phyloP scores from a whole-genome alignment of 371 early-diverging fungal genomes.

The Syncephalastrum sp. region DNA sequence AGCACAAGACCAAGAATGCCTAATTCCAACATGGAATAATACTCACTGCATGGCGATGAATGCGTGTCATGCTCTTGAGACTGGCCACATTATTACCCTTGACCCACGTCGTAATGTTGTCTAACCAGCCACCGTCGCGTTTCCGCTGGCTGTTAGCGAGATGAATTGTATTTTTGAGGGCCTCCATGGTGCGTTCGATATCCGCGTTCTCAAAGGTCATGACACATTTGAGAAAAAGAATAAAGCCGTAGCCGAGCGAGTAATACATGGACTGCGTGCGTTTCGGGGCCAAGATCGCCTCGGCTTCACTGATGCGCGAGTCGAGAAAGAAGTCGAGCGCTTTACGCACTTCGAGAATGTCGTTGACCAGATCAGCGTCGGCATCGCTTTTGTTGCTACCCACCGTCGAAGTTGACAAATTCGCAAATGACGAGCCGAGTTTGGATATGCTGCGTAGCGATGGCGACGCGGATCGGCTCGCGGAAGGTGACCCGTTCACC shows the following conservation, averaged over 20 bases:
- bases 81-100: constrained; percentile 37
- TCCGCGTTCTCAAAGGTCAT: constrained; percentile 76
- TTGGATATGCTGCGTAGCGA: constrained; percentile 20
- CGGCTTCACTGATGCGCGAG: constrained; percentile 65
- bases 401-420: constrained; percentile 3
- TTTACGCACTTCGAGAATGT: constrained; percentile 37
- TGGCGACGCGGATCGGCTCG: constrained; percentile 10
- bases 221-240: constrained; percentile 61
- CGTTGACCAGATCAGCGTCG: constrained; percentile 10
- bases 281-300: constrained; percentile 46
- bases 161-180: constrained; percentile 56
- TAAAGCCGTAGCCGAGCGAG: constrained; percentile 67
- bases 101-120: constrained; percentile 35
- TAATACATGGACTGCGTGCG: constrained; percentile 58
- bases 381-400: not conserved
- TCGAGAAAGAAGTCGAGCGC: constrained; percentile 67
- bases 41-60: constrained; percentile 69
- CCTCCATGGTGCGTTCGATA: constrained; percentile 58
- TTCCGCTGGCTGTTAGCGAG: constrained; percentile 54
- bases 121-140: constrained; percentile 33
- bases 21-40: too few species aligned
- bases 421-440: constrained; percentile 13
- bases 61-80: constrained; percentile 58
- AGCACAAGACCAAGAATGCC: not conserved
- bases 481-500: not conserved